Base-by-base conservation (phyloP, 352 stramenopile species). In the Globisporangium cystogenes region DNA sequence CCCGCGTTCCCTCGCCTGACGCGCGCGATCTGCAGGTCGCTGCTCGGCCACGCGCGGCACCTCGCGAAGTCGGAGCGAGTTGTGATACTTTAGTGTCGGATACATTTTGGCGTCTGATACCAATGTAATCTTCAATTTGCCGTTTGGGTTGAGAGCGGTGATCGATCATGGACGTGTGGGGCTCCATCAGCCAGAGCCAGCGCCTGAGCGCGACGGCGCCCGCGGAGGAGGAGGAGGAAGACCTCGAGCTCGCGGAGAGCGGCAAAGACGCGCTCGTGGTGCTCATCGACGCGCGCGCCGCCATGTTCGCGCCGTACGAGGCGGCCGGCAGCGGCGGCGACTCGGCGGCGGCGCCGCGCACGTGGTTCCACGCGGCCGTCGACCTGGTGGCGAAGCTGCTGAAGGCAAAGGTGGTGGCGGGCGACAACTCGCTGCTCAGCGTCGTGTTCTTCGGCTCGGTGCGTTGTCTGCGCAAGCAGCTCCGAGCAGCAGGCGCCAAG, bases 401-500 rank as follows among this genome's bases (percentile, higher is more conserved):
- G 14, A 91, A 93, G 65, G 65, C 74, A 23, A 93, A 93, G 68
- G 67, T 93, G 33, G 64, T 93, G 40, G 83, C 78, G 8, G 82
- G 62, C 52, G 83, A 93, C 64, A 89, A 86, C 50, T 93, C 83
- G 47, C 63, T 90, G 55, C 59, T 91, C 16, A 82, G 83, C 40
- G 63, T 91, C 43, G 65, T 84, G 21, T 85, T 93, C 55, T 91
- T 93, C 45, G 83, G 83, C 27, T 81, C 76, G 69, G 83, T 91
- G 37, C 29, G 64, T 36, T 2, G 8, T 14, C n/a, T n/a, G n/a
- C n/a, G n/a, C n/a, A n/a, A n/a, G n/a, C n/a, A n/a, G n/a, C n/a
- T n/a, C n/a, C n/a, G n/a, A n/a, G n/a, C n/a, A n/a, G n/a, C n/a
- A n/a, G n/a, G n/a, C n/a, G n/a, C n/a, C n/a, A n/a, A n/a, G n/a